Base-by-base conservation (phyloP, 2,329 filamentous ascomycete species). In the Xylaria sp. region DNA sequence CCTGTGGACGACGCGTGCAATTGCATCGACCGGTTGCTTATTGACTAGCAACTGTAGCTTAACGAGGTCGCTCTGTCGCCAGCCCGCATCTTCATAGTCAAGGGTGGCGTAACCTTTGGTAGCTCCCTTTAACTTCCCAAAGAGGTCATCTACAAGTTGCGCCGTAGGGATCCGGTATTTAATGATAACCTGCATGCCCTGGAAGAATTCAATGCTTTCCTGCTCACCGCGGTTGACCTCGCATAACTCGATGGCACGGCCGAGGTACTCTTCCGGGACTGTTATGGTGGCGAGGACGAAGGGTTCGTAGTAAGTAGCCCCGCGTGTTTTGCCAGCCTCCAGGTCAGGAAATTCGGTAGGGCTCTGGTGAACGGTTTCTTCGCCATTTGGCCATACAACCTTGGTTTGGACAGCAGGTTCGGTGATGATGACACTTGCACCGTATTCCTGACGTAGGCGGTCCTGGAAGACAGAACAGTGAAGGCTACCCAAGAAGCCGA, bases 391-490 rank as follows among this genome's bases (percentile, higher is more conserved):
- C 86, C 91, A 96, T 10, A 93, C 80, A 8, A 98, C 87, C 79
- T 94, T 97, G 75, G 95, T 97, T 2, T 96, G 94, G 13, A 99
- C 96, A 0, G 93, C 95, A 0, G 96, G 96, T 46, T 97, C 95
- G 0, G 96, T 99, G 78, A 99, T 96, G 81, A 99, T 98, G 78
- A 99, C 94, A 76, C 90, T 96, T 2, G 93, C 92, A 5, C 95
- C 96, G 76, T 99, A 94, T 80, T 99, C 96, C 80, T 98, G 94
- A 52, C 94, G 90, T 62, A 99, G 83, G 0, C 96, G 92, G 80
- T 99, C 96, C 81, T 99, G 94, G 75, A 99, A 99, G 4, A 99
- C 96, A n/a, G 94, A 98, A 82, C 96, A 98, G 80, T 99, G 96
- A 57, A 99, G 84, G 13, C 94, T 98, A n/a, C 96, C 96, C 3